Evolutionary conservation across 2,329 filamentous ascomycete species (phyloP), one percentile per base, ranked within the genome.

Genomic region (Penicillium sp.): DNA sequence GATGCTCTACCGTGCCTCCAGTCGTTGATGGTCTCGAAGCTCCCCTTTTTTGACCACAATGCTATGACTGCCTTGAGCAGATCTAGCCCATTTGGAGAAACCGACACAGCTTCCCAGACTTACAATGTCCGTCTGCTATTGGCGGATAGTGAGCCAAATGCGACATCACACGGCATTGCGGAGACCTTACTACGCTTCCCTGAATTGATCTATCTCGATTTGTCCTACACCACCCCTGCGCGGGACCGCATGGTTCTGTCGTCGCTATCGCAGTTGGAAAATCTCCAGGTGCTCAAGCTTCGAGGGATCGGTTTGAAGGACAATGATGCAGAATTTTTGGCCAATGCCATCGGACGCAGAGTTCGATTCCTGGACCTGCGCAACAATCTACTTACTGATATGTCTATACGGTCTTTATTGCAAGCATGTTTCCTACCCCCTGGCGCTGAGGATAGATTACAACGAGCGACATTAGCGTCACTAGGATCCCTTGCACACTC

Each of bases 11-110:
- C 80, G 2, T 74, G 75, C 45, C 66, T 83, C 13, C 80, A 83
- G 56, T 79, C 76, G 1, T 65, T 83, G 43, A 73, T 82, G 51
- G 79, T 83, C 10, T 75, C 78, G 13, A 74, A 73, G 28, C 63
- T 83, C 41, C 78, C 79, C 0, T 82, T 82, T 60, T 82, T 83
- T 58, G 80, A 83, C 49, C 79, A 83, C 60, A 74, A 75, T 52
- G 72, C 78, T n/a, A 71, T 83, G 47, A 66, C 74, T 49, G 76
- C 74, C 3, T 59, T 82, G 48, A 73, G 58, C 8, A 49, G 44
- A 13, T 53, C 53, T 26, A 52, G 41, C 19, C 57, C n/a, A n/a
- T n/a, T n/a, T n/a, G n/a, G n/a, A n/a, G n/a, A n/a, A n/a, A n/a
- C n/a, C n/a, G n/a, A n/a, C n/a, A n/a, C n/a, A n/a, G n/a, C n/a